Evolutionary conservation across 106 monocot species (phyloP), one percentile per base, ranked within the genome.

Genomic region (Amphibolis antarctica): DNA sequence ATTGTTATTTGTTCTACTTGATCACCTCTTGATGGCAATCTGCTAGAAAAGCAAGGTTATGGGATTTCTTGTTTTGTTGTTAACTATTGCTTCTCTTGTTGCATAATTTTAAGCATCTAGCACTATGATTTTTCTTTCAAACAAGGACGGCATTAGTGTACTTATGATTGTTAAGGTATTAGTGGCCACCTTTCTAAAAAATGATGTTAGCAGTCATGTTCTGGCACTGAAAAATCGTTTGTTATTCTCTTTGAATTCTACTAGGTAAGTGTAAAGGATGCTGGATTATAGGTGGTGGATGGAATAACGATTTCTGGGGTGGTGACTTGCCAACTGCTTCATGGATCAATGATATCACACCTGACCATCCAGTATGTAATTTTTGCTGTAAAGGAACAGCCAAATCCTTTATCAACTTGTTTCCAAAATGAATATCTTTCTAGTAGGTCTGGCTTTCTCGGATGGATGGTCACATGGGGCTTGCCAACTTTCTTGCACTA

Each of bases 391-490:
- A 43, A 10, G 43, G 17, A 0, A 49, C 9, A 43, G 53, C 15
- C 27, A 46, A 58, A 53, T 25, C 3, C 46, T 28, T 11, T 67
- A 69, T 27, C 56, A 58, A 17, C 30, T 55, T 42, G 46, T 46
- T 46, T 46, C 43, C 44, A 44, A 12, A 25, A 10, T 29, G 20
- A 11, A 4, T 55, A 18, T 25, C 46, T 19, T n/a, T 63, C 21
- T 24, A 25, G 14, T 63, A 63, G 96, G 96, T 98, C 60, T 98
- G 90, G 90, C 52, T 98, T 20, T 80, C 80, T 27, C 84, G 96
- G 55, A 90, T 87, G 84, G 96, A 98, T 82, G 84, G 96, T 49
- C 96, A 98, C 71, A 90, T 90, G 96, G 87, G 86, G 26, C 72
- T 98, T 48, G 82, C 86, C 46, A 98, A 98, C 65, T 84, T 86